A percentile compares a stretch with the other conserved stretches of the same genome.
phyloP scores from a whole-genome alignment of 768 basidiomycete species.

The Gautieria morchelliformis region DNA sequence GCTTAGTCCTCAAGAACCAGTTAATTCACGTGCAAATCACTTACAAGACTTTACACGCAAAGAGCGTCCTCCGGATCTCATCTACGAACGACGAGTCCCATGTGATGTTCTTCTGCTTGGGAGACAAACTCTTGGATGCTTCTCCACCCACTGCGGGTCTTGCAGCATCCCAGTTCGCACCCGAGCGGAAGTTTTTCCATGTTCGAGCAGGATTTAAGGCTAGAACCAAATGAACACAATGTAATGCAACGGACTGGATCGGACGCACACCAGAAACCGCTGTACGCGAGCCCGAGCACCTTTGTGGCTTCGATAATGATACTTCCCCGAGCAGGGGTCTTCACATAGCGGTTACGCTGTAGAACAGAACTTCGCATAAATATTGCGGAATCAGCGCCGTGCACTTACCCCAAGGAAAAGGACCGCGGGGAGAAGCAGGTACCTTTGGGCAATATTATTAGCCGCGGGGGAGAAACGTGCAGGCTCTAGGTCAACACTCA shows the following conservation, averaged over 20 bases:
- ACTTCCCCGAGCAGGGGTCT: constrained; percentile 54
- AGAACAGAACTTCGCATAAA: neutral
- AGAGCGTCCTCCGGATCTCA: constrained; percentile 2
- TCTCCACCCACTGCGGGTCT: neutral
- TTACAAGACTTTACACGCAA: constrained; percentile 8
- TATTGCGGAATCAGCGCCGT: no score
- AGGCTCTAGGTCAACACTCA: constrained; percentile 23
- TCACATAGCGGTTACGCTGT: constrained; percentile 38
- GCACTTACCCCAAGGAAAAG: constrained; percentile 34
- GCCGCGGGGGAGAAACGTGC: neutral
- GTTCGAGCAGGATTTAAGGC: neutral
- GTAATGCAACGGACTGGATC: no score
- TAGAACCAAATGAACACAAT: neutral
- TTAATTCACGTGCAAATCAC: neutral
- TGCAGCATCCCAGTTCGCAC: constrained; percentile 7
- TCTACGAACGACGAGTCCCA: constrained; percentile 8
- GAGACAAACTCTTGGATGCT: neutral
- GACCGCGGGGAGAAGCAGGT: constrained; percentile 47
- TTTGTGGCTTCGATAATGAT: constrained; percentile 43
- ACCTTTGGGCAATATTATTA: neutral
- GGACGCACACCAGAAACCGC: constrained; percentile 32
- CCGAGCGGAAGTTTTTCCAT: neutral
- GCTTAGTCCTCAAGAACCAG: neutral
- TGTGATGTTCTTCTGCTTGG: neutral
- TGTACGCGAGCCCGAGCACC: constrained; percentile 36